Percentiles rank a stretch among this genome's conserved stretches.
Evolutionary conservation across 352 stramenopile genomes (phyloP).

Genomic region (Globisporangium iwayamae): DNA sequence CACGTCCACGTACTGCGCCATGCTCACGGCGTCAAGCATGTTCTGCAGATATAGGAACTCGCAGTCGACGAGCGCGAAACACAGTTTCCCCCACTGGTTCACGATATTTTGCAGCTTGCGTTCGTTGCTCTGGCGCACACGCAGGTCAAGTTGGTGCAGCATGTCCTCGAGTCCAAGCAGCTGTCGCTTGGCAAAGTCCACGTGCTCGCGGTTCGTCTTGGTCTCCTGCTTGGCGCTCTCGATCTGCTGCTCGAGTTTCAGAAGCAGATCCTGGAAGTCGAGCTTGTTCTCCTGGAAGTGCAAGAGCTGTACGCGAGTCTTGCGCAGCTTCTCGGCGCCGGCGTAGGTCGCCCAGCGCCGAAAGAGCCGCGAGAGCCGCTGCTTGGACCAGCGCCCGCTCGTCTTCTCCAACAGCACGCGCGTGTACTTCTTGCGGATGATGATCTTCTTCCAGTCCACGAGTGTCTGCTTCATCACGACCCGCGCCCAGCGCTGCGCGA

Average conservation of each 20-base stretch:
- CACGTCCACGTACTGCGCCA: constrained; percentile 43
- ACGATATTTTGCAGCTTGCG: constrained; percentile 53
- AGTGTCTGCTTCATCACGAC: constrained; percentile 56
- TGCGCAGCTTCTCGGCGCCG: constrained; percentile 31
- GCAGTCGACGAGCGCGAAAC: constrained; percentile 56
- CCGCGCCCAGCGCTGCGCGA: constrained; percentile 45
- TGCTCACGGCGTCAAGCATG: constrained; percentile 48
- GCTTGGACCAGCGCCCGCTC: constrained; percentile 46
- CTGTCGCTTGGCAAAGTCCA: constrained; percentile 58
- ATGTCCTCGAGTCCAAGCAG: constrained; percentile 57
- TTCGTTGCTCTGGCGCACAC: constrained; percentile 48
- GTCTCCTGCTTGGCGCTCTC: constrained; percentile 45
- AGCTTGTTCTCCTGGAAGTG: constrained; percentile 42
- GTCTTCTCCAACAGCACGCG: constrained; percentile 62
- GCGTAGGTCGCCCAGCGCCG: constrained; percentile 40
- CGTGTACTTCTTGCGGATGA: constrained; percentile 70
- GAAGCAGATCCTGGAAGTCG: constrained; percentile 52
- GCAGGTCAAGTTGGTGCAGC: constrained; percentile 39
- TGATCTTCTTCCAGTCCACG: constrained; percentile 69
- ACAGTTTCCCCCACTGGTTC: constrained; percentile 64
- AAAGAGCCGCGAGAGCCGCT: constrained; percentile 42
- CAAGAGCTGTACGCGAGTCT: constrained; percentile 33
- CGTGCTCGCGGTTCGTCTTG: constrained; percentile 45
- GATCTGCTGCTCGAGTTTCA: constrained; percentile 46
- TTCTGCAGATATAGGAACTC: constrained; percentile 51